Evolutionary conservation across 176 grass and related monocot genomes (phyloP), one percentile per base, ranked within the genome.

Genomic region (Panicum miliaceum): DNA sequence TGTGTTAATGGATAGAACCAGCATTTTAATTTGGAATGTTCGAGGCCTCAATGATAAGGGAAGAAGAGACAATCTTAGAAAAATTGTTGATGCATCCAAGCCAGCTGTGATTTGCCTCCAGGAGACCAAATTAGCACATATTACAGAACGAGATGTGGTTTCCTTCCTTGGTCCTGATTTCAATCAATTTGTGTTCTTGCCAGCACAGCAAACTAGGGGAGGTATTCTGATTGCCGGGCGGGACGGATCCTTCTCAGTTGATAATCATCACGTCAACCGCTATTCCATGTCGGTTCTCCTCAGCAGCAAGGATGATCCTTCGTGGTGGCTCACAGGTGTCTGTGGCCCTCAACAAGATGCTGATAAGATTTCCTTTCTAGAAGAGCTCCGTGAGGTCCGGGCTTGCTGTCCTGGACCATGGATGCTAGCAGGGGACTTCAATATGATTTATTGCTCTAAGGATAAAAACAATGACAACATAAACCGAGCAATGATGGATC

Each of bases 171-270:
- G n/a, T n/a, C n/a, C n/a, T n/a, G 37, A 40, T 40, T 40, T 40
- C 37, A 40, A 40, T 43, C 41, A 1, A n/a, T 60, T 60, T 27
- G 57, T 60, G 1, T 60, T 11, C 5, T 9, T 60, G 0, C 57
- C 57, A 2, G 57, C 57, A 1, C 57, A 60, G 3, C 2, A 23
- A 0, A 60, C 22, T 0, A 4, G 22, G 7, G 56, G 20, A 2
- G 20, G 22, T 0, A 59, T 59, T 20, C 2, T 59, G 2, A 3
- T 59, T 3, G 56, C 56, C 25, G 23, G 56, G 56, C 4, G 7
- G 7, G 5, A n/a, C 0, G 56, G 7, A 0, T 8, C 7, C 9
- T 9, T 59, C 0, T 0, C 1, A 2, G 15, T 7, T 7, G 19
- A n/a, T 2, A 2, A n/a, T 0, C 7, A 20, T 5, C 16, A 1